Evolutionary conservation across 2,329 filamentous ascomycete species (phyloP).

Genomic region (Chrysoporthe deuterocubensis): DNA sequence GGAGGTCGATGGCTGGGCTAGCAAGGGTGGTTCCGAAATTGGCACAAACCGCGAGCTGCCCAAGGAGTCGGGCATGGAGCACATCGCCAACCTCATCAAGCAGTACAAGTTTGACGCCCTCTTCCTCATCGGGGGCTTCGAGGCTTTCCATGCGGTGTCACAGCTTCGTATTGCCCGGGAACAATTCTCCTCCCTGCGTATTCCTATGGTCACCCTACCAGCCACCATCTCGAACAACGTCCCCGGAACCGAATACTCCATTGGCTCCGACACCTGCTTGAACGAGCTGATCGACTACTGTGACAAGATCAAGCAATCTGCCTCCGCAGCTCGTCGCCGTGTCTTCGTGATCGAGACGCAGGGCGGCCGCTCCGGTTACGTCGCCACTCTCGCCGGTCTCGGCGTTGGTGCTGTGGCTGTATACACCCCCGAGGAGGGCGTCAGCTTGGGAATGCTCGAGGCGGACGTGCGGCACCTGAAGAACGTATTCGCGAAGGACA

Average conservation of each 20-base stretch:
- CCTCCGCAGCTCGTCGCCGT: conserved; percentile 86
- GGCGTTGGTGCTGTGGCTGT: conserved; percentile 91
- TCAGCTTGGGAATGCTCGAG: conserved; percentile 90
- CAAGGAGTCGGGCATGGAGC: conserved; percentile 79
- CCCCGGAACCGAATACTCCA: conserved; percentile 93
- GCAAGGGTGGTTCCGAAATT: conserved; percentile 95
- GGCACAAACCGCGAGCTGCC: conserved; percentile 96
- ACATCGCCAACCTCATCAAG: conserved; percentile 81
- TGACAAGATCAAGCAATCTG: conserved; percentile 96
- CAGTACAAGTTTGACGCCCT: conserved; percentile 88
- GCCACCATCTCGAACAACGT: conserved; percentile 99
- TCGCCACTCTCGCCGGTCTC: conserved; percentile 87
- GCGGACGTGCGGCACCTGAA: conserved; percentile 89
- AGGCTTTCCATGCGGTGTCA: conserved; percentile 90
- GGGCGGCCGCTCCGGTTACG: conserved; percentile 90
- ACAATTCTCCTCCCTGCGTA: conserved; percentile 83
- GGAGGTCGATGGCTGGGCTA: conserved; percentile 93
- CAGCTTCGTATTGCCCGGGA: conserved; percentile 82
- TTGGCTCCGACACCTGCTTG: conserved; percentile 94
- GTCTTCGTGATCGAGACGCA: conserved; percentile 99
- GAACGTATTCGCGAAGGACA: conserved; percentile 81
- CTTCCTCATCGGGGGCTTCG: conserved; percentile 92
- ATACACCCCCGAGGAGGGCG: conserved; percentile 96
- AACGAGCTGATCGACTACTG: conserved; percentile 95
- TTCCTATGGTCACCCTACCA: conserved; percentile 87